Evolutionary conservation across 495 filamentous ascomycete species (phyloP), one percentile per base, ranked within the genome.

Genomic region (Lophiotrema nucula): DNA sequence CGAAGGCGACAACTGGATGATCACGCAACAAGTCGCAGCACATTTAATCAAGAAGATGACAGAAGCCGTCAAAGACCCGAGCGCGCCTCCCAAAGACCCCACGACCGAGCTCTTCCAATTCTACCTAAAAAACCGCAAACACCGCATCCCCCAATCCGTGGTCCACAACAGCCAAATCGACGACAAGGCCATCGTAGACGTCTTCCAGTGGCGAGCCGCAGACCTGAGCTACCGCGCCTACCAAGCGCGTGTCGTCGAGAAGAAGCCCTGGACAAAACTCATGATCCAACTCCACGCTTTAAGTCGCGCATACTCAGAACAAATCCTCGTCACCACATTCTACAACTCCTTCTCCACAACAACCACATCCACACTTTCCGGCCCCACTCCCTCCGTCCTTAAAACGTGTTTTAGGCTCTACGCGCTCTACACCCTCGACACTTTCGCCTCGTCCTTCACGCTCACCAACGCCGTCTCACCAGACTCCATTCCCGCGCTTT

Each of bases 1-100:
- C 16, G 77, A 80, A 56, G 77, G 77, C 18, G 77, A 80, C 58
- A 79, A 80, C 39, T 79, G 76, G 76, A 79, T 80, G 76, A 78
- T 80, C 27, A 77, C 74, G 2, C 75, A 78, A 52, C 77, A 79
- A 64, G 72, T 75, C 5, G 73, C 76, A 2, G 70, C 70, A 5
- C 78, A 76, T 56, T 48, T 80, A 27, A 77, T 79, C 39, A 78
- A 79, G 57, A 74, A 74, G 26, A 78, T 80, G 75, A 59, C 68
- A 24, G 43, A 60, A 26, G 74, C 72, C 0, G 70, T 71, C 8
- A 23, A 65, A 27, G 63, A 67, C 4, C 55, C 58, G 48, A 58
- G 56, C 66, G 49, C 64, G 44, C 33, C 56, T 10, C 45, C 65
- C 0, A 46, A 57, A 45, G 69, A 71, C 52, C 65, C 67, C 12